phyloP scores from a whole-genome alignment of 2,329 filamentous ascomycete genomes.

The Fragosphaeria purpurea region DNA sequence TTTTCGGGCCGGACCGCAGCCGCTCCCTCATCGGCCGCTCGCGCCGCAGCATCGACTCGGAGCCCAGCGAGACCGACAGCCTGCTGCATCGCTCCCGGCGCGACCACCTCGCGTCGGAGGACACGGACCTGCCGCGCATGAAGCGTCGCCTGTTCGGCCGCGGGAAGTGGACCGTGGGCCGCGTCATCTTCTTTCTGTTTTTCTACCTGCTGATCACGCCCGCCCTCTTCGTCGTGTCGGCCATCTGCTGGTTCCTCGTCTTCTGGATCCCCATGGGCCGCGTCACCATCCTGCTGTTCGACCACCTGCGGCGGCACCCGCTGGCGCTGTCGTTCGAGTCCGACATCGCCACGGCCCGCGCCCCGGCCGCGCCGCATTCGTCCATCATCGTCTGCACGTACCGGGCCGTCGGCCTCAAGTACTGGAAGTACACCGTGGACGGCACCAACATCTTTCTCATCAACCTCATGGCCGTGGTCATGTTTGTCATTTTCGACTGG shows the following conservation, averaged over 20 bases:
- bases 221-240: constrained; percentile 72
- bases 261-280: constrained; percentile 99
- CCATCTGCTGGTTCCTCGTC: constrained; percentile 89
- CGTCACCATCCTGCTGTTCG: constrained; percentile 78
- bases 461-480: constrained; percentile 87
- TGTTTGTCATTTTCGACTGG: constrained; percentile 92
- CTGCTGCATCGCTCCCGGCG: constrained; percentile 51
- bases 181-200: constrained; percentile 91
- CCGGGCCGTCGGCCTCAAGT: constrained; percentile 83
- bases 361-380: constrained; percentile 60
- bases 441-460: constrained; percentile 99
- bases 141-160: constrained; percentile 90
- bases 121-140: constrained; percentile 29
- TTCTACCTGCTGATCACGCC: constrained; percentile 92
- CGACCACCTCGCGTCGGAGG: constrained; percentile 3
- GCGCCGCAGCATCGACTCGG: constrained; percentile 79
- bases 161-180: constrained; percentile 88
- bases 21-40: constrained; percentile 79
- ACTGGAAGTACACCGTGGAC: constrained; percentile 99
- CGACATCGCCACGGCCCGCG: constrained; percentile 65
- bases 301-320: constrained; percentile 86
- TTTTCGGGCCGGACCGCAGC: constrained; percentile 76
- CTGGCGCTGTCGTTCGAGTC: constrained; percentile 89
- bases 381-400: constrained; percentile 95
- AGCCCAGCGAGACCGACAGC: constrained; percentile 76